phyloP scores from a whole-genome alignment of 2,329 filamentous ascomycete species.

The Achaetomium macrosporum region DNA sequence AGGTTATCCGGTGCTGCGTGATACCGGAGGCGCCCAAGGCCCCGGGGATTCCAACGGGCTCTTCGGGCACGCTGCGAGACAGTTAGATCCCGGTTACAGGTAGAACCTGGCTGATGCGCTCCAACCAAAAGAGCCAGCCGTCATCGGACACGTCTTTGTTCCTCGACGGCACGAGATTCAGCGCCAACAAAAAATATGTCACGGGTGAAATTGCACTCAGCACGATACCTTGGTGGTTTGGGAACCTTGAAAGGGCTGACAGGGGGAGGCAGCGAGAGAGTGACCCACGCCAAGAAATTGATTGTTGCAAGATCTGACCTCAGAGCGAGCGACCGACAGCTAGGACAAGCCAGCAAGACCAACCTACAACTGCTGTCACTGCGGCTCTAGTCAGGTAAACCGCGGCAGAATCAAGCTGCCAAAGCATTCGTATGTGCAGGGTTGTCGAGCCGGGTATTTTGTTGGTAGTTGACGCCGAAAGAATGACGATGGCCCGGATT shows the following conservation, averaged over 20 bases:
- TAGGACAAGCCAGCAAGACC: too few relatives aligned
- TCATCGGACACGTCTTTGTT: conserved; percentile 6
- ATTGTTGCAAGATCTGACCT: too few relatives aligned
- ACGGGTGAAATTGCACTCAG: conserved; percentile 14
- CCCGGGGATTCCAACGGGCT: not conserved
- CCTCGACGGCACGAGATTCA: conserved; percentile 1
- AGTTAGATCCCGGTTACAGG: not conserved
- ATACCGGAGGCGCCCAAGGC: not conserved
- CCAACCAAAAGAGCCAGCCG: conserved; percentile 3
- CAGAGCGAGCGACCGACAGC: too few relatives aligned
- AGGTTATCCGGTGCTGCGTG: not conserved
- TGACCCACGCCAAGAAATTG: not conserved
- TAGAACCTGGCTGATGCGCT: not conserved
- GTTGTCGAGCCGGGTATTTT: too few relatives aligned
- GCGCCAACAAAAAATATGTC: conserved; percentile 12
- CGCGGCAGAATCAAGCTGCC: too few relatives aligned
- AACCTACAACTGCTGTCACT: too few relatives aligned
- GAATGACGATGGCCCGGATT: too few relatives aligned
- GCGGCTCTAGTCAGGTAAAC: too few relatives aligned
- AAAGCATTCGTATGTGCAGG: too few relatives aligned
- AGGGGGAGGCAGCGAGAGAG: not conserved
- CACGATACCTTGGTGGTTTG: too few relatives aligned
- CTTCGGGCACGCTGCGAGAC: not conserved
- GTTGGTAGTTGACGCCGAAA: too few relatives aligned
- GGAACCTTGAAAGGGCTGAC: not conserved